A percentile compares a stretch with the other conserved stretches of the same genome.
These are phyloP conservation scores for Albatrellus ellisii DNA, from an alignment of 768 basidiomycete genomes.

Conservation along the genomic window DNA sequence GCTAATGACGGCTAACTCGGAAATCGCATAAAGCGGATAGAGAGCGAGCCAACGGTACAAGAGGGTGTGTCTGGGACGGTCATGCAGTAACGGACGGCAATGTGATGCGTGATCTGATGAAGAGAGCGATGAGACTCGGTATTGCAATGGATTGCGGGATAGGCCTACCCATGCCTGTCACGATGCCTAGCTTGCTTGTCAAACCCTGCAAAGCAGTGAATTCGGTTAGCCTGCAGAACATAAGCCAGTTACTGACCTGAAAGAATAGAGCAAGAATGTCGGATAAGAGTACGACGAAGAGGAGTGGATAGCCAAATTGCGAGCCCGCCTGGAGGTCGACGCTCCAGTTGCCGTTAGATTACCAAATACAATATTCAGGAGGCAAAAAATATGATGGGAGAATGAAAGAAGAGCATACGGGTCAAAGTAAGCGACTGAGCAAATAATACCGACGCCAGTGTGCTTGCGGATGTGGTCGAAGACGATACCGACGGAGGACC, in stretches of 20 bases:
- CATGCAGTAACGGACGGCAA: conserved; percentile 32
- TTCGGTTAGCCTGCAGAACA: neutral
- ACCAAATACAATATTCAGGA: neutral
- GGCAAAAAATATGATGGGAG: neutral
- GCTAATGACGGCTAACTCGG: conserved; percentile 39
- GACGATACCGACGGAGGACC: conserved; percentile 1
- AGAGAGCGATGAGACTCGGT: neutral
- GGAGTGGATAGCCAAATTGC: conserved; percentile 68
- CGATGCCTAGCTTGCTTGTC: conserved; percentile 69
- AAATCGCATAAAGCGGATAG: conserved; percentile 31
- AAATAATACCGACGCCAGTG: conserved; percentile 75
- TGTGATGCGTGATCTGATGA: conserved; percentile 34
- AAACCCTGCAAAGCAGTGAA: conserved; percentile 35
- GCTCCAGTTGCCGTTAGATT: conserved; percentile 69
- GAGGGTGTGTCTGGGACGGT: conserved; percentile 26
- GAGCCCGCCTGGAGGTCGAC: conserved; percentile 85
- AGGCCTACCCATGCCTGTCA: conserved; percentile 60
- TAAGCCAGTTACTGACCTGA: conserved; percentile 36
- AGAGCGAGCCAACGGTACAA: conserved; percentile 26
- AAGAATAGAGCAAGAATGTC: conserved; percentile 75
- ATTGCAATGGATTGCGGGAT: neutral
- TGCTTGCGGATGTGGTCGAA: conserved; percentile 43
- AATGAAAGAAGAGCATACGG: conserved; percentile 37
- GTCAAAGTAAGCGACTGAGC: conserved; percentile 82
- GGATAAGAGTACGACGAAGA: conserved; percentile 72